Evolutionary conservation across 2,329 filamentous ascomycete species (phyloP).

Genomic region (Blastomyces silverae): DNA sequence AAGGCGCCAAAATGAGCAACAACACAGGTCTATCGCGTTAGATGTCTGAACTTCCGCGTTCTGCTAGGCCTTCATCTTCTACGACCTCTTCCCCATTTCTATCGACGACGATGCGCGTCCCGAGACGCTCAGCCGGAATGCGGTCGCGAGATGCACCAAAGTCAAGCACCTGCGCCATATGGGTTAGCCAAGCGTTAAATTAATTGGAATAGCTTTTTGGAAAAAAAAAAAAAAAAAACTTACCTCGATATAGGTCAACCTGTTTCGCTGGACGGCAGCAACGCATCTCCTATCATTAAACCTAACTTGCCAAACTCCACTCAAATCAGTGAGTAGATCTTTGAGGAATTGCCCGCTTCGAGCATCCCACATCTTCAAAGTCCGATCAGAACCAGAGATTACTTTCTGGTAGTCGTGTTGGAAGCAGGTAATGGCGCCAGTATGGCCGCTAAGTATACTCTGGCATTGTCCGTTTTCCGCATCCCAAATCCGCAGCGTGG

Average conservation of each 20-base stretch:
- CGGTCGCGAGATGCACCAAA: conserved; percentile 93
- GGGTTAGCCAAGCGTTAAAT: conserved; percentile 20
- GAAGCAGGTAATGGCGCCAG: conserved; percentile 96
- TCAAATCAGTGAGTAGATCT: conserved; percentile 85
- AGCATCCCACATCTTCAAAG: conserved; percentile 98
- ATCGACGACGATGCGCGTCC: conserved; percentile 60
- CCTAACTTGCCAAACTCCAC: conserved; percentile 98
- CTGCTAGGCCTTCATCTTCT: conserved; percentile 30
- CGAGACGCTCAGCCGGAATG: conserved; percentile 66
- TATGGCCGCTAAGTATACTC: conserved; percentile 84
- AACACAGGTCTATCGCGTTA: background rate
- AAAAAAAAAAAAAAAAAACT: conserved; percentile 31
- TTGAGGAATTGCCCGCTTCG: conserved; percentile 85
- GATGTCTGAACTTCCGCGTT: conserved; percentile 5
- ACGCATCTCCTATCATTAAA: conserved; percentile 95
- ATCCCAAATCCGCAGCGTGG: conserved; percentile 93
- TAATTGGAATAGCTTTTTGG: background rate
- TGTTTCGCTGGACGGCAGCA: conserved; percentile 88
- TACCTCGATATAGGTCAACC: conserved; percentile 92
- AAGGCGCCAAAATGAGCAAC: background rate
- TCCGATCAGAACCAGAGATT: conserved; percentile 90
- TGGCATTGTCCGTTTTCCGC: conserved; percentile 87
- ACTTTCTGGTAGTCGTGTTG: conserved; percentile 96
- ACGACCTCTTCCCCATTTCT: conserved; percentile 35
- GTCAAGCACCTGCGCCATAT: conserved; percentile 69